Evolutionary conservation across 257 asterid species (phyloP).

Genomic region (Capsicum rhomboideum): DNA sequence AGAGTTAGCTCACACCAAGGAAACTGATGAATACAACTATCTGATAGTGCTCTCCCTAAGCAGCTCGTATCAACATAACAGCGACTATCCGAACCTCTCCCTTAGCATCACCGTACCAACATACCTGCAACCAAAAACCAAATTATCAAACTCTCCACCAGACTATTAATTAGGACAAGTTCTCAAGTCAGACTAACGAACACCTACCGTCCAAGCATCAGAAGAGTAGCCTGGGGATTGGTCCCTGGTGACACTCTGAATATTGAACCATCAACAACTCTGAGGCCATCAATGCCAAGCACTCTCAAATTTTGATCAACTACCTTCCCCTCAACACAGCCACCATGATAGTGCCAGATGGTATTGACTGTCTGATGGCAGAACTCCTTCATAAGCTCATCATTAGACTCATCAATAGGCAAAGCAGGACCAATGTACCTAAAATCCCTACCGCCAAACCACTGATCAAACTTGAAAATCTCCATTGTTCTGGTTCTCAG

Average conservation of each 20-base stretch:
- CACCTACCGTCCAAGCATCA: slow-evolving; percentile 76
- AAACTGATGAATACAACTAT: background rate
- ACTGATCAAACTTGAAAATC: slow-evolving; percentile 41
- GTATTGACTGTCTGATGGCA: slow-evolving; percentile 76
- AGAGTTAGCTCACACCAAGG: background rate
- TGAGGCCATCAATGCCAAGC: slow-evolving; percentile 45
- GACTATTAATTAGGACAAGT: background rate
- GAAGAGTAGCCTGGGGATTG: slow-evolving; percentile 87
- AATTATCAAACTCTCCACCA: background rate
- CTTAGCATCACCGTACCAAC: slow-evolving; percentile 50
- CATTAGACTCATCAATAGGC: slow-evolving; percentile 48
- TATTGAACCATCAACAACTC: slow-evolving; percentile 77
- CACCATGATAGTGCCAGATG: slow-evolving; percentile 97
- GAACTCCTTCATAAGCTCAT: slow-evolving; percentile 54
- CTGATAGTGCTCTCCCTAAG: background rate
- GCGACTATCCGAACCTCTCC: slow-evolving; percentile 34
- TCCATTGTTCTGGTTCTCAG: slow-evolving; percentile 55
- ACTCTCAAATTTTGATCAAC: slow-evolving; percentile 56
- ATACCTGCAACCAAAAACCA: slow-evolving; percentile 34
- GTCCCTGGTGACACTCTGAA: slow-evolving; percentile 79
- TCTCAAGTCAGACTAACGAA: background rate
- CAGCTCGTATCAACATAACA: background rate
- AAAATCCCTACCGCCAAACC: slow-evolving; percentile 61
- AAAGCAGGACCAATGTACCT: slow-evolving; percentile 57
- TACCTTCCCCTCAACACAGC: slow-evolving; percentile 75